phyloP scores from a whole-genome alignment of 139 green algal genomes.

The Monoraphidium neglectum region DNA sequence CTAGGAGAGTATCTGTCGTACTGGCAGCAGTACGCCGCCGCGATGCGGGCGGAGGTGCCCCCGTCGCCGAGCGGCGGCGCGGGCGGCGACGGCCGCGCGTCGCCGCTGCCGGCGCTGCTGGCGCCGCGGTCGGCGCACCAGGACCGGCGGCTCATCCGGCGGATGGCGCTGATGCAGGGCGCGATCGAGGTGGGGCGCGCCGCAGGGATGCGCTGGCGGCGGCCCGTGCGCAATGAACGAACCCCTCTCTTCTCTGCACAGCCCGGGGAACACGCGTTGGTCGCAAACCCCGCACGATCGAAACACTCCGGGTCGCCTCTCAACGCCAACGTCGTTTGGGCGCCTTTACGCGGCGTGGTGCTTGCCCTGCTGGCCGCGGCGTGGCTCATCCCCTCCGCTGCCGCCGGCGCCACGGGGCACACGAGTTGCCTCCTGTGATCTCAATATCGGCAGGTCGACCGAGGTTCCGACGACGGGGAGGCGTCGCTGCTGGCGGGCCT shows the following conservation, averaged over 20 bases:
- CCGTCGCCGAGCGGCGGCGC: not conserved
- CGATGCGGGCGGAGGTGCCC: conserved; percentile 9
- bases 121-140: conserved; percentile 13
- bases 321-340: not conserved
- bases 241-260: not conserved
- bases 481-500: conserved; percentile 13
- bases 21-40: conserved; percentile 22
- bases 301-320: not conserved
- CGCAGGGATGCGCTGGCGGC: not conserved
- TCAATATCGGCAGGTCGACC: conserved; percentile 10
- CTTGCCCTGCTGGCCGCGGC: not conserved
- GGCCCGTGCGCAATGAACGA: not conserved
- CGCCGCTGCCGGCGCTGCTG: conserved; percentile 13
- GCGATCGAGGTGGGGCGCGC: conserved; percentile 7
- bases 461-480: conserved; percentile 16
- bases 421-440: too few species aligned
- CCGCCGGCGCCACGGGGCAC: too few species aligned
- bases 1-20: conserved; percentile 13
- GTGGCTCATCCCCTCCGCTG: too few species aligned
- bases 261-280: not conserved
- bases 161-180: conserved; percentile 15
- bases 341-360: not conserved
- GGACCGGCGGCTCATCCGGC: conserved; percentile 18
- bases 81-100: not conserved
- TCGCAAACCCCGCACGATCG: not conserved